Evolutionary conservation across 2,329 filamentous ascomycete genomes (phyloP), one percentile per base, ranked within the genome.

Genomic region (Orbilia ellipsospora): DNA sequence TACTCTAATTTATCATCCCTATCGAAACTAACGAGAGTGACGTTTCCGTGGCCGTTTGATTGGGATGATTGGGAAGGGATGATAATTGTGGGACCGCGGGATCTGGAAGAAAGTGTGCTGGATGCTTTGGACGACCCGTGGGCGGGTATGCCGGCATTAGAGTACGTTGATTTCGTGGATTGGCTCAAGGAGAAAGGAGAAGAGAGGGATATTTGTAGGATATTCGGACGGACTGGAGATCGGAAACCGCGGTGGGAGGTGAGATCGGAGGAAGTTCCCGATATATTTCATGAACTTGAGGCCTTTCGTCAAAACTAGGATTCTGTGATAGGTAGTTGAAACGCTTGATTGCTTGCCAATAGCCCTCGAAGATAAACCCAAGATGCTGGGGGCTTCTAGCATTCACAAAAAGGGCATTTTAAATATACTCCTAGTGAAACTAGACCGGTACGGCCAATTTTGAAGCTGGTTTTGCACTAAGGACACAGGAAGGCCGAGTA

Each of bases 151-250:
- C 1, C 31, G n/a, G 36, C 44, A 7, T 42, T 68, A 7, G 48
- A 68, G 31, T 68, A 54, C 4, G 28, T 68, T 6, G 45, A 54
- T 60, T 68, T 68, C 28, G 55, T 54, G 5, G 55, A 45, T 23
- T 20, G 36, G 44, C 15, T 44, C 36, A 16, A 60, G 20, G 28
- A 26, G 13, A 12, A 16, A 26, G 28, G 26, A 44, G 52, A 52
- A 59, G 3, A 13, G 16, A 48, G 44, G 26, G 44, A 54, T 16
- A 10, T 64, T 20, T 13, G 16, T 5, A 23, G 63, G 40, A 13
- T 67, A 42, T 16, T 31, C 8, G 51, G 51, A 15, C 15, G 26
- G 48, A 18, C 16, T 16, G 1, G 42, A 42, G 26, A 31, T 42
- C 8, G 2, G 16, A 15, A 23, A 48, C 2, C 8, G 44, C 44